Base-by-base conservation (phyloP, 805 yeast species). In the Zygotorulaspora sp. region DNA sequence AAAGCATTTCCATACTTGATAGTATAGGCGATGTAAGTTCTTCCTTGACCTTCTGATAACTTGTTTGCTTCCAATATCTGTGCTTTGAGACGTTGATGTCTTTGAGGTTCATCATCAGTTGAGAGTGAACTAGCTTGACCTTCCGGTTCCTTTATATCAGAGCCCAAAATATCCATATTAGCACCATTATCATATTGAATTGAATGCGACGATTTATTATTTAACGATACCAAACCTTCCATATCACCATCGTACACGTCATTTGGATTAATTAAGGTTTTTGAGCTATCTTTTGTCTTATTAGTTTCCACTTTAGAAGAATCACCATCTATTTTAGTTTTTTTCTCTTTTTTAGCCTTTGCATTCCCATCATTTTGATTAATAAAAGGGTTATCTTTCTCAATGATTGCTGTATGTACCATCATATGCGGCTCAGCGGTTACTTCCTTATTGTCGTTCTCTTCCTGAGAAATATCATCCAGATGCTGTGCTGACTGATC, bases 11-110 rank as follows among this genome's bases (percentile, higher is more conserved):
- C 66, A 35, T 76, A 64, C 44, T 75, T 74, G 41, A 90, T 84
- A 10, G 94, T 78, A 58, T 90, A 90, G 0, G 85, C 84, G 23
- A 90, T 75, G 48, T 48, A 62, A 2, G 52, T 52, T 31, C 62
- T 51, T 11, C 64, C 58, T 40, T 57, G 63, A 1, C 62, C 61
- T 30, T 56, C 63, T 2, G 57, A 52, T 6, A 57, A 35, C 42
- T 55, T 59, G 20, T 45, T 50, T 2, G 63, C 61, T 24, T 61
- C 65, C 24, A 48, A 38, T 14, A 61, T 59, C 23, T 48, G 52
- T 5, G 55, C 55, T 14, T 38, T 35, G 18, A 13, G 26, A 13
- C 8, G 4, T 12, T 25, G 25, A 10, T 16, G 16, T 11, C 14
- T 27, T 5, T 19, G 22, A 16, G 50, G 48, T 4, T 52, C 52